Base-by-base conservation (phyloP, 345 rosid species). In the Carallia pectinifolia region DNA sequence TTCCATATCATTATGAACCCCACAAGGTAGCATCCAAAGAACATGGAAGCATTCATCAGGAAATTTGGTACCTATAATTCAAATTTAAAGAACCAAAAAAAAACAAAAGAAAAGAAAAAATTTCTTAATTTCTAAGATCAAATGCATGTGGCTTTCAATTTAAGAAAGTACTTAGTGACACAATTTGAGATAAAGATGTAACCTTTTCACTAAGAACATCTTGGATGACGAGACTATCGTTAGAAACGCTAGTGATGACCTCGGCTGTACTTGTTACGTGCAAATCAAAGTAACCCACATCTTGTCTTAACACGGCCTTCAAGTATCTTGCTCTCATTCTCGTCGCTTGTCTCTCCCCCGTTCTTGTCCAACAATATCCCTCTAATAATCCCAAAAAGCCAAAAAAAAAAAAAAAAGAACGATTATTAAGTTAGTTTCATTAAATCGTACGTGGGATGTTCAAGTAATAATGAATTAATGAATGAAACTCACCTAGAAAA, bases 351-450 rank as follows among this genome's bases (percentile, higher is more conserved):
- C 97, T 86, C 77, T 85, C 97, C 7, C 93, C 98, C 67, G 97
- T 90, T 86, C 97, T 84, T 71, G 96, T 86, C 96, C 97, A 90
- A 48, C 98, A 90, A 73, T 78, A 90, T 54, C 92, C 97, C 80
- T 89, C 98, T 90, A 64, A 63, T 0, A 17, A 47, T 1, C 10
- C 23, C 2, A 54, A 15, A 3, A 36, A 23, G 50, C 17, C 16
- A 12, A 44, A 44, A 3, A 44, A 10, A 44, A 12, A 44, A 44
- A 44, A 44, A 44, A 44, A 33, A 33, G 34, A 33, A 33, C 34
- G 13, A 44, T 12, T 44, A 44, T 44, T 15, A 12, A 6, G 17
- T 27, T 23, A 0, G 2, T 27, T 19, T 19, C 17, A 30, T 30
- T 19, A 56, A 30, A 27, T 19, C 29, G n/a, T 8, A 56, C 5